These are phyloP conservation scores for Powellomyces hirtus DNA, from an alignment of 192 early-diverging fungal genomes.

Conservation along the genomic window DNA sequence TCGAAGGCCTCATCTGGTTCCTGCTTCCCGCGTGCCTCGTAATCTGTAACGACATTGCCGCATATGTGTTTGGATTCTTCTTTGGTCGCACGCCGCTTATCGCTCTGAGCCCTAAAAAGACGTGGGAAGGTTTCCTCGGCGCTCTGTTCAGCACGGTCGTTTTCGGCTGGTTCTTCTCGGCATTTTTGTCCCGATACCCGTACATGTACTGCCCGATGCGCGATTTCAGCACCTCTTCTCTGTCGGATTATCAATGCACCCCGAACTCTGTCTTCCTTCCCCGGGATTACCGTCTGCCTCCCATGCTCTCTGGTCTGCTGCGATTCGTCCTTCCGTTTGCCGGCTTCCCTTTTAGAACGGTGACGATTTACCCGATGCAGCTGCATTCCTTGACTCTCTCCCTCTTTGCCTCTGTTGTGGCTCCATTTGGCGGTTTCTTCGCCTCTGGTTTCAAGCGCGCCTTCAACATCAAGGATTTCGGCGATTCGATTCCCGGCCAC, in stretches of 20 bases:
- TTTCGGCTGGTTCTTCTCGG: slow-evolving; percentile 74
- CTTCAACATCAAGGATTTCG: slow-evolving; percentile 97
- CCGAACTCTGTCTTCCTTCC: slow-evolving; percentile 65
- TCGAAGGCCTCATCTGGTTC: slow-evolving; percentile 98
- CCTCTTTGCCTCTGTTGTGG: slow-evolving; percentile 89
- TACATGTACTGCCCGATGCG: slow-evolving; percentile 69
- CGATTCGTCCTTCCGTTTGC: slow-evolving; percentile 21
- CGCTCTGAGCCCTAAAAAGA: slow-evolving; percentile 96
- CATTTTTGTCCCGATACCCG: slow-evolving; percentile 53
- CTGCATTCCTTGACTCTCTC: slow-evolving; percentile 86
- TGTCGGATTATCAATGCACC: slow-evolving; percentile 48
- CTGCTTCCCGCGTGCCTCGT: slow-evolving; percentile 85
- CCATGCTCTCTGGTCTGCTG: slow-evolving; percentile 16
- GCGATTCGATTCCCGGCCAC: slow-evolving; percentile 94
- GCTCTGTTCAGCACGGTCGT: slow-evolving; percentile 79
- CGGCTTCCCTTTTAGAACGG: slow-evolving; percentile 40
- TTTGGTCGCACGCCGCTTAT: slow-evolving; percentile 89
- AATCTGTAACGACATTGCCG: slow-evolving; percentile 93
- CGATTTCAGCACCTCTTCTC: slow-evolving; percentile 52
- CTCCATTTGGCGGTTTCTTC: slow-evolving; percentile 98
- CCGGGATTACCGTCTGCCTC: slow-evolving; percentile 43
- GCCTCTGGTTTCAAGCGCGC: slow-evolving; percentile 95
- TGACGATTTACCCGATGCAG: slow-evolving; percentile 80
- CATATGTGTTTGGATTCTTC: slow-evolving; percentile 96
- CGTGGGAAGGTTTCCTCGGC: slow-evolving; percentile 95